A percentile compares a stretch with the other conserved stretches of the same genome.
Evolutionary conservation across 2,329 filamentous ascomycete genomes (phyloP).

Genomic region (Colletotrichum australisinense): DNA sequence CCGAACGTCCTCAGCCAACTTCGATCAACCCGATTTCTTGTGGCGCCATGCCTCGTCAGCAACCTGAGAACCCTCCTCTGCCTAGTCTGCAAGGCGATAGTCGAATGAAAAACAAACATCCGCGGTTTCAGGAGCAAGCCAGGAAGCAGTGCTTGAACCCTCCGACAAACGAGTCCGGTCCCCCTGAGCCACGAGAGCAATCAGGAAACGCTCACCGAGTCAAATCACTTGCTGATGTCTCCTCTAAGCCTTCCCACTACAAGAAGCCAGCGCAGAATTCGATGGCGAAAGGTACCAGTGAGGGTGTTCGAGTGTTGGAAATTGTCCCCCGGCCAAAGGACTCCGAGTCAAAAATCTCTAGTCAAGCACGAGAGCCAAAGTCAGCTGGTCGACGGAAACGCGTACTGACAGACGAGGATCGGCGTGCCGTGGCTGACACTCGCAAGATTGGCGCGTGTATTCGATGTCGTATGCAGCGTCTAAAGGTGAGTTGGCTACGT

Average conservation of each 20-base stretch:
- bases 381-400: not conserved
- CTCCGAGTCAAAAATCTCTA: not conserved
- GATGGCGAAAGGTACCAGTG: not conserved
- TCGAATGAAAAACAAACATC: no score
- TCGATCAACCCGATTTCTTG: no score
- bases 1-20: not conserved
- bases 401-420: constrained; percentile 39
- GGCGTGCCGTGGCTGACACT: constrained; percentile 48
- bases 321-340: not conserved
- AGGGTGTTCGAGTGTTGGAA: not conserved
- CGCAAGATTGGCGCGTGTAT: constrained; percentile 54
- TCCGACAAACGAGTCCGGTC: not conserved
- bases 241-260: not conserved
- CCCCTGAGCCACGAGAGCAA: not conserved
- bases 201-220: not conserved
- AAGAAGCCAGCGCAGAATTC: not conserved
- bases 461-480: constrained; percentile 57
- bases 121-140: not conserved
- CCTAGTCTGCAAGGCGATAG: not conserved
- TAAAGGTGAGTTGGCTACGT: constrained; percentile 49
- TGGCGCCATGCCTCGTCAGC: not conserved
- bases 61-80: not conserved
- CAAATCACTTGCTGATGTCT: not conserved
- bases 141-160: not conserved
- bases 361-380: not conserved